Percentiles rank a stretch among this genome's conserved stretches.
Evolutionary conservation across 345 rosid species (phyloP).

Genomic region (Eucalyptus tenuipes): DNA sequence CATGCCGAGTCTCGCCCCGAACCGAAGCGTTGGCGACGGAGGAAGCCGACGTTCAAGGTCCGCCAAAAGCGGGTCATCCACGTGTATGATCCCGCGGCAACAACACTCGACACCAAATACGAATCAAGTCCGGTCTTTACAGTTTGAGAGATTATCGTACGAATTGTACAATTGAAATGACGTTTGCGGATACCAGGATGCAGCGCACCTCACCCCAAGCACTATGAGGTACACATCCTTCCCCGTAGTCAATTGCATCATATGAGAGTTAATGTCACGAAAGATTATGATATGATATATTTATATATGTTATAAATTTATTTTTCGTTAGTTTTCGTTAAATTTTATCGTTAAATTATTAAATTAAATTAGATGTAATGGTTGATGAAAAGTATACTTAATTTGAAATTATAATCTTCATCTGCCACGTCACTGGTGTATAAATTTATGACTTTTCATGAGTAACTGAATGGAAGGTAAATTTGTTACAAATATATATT

Average conservation of each 20-base stretch:
- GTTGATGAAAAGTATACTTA: fast-evolving
- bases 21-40: neutral
- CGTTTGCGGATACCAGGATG: neutral
- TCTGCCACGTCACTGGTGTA: fast-evolving
- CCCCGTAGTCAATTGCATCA: neutral
- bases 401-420: fast-evolving
- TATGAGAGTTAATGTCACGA: fast-evolving
- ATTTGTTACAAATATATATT: fast-evolving
- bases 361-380: fast-evolving
- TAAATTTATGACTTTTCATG: too few species aligned
- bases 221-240: neutral
- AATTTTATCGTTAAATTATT: fast-evolving
- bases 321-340: fast-evolving
- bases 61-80: neutral
- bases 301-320: too few species aligned
- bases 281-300: fast-evolving
- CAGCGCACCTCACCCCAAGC: neutral
- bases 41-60: neutral
- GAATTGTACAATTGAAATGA: neutral
- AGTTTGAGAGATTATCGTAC: neutral
- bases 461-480: fast-evolving
- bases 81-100: too few species aligned
- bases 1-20: neutral
- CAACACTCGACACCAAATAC: fast-evolving
- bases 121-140: neutral